Percentiles rank a stretch among this genome's conserved stretches.
These are phyloP conservation scores for Periconia sp. DNA, from an alignment of 2,329 filamentous ascomycete genomes.

Conservation along the genomic window DNA sequence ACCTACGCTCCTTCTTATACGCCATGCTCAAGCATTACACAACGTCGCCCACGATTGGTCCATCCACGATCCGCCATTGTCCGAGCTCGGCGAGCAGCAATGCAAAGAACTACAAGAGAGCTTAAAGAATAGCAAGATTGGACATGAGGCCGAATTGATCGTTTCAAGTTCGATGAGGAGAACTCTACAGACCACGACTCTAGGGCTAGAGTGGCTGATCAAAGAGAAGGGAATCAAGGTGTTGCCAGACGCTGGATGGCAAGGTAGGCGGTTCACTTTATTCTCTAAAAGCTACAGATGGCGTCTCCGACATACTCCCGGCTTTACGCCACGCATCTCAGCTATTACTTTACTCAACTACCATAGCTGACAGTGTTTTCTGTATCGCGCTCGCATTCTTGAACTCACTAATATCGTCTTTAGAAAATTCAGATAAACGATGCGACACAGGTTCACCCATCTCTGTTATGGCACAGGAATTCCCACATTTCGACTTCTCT, in stretches of 20 bases:
- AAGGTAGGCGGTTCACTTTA: slow-evolving; percentile 53
- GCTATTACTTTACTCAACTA: no score
- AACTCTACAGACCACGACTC: slow-evolving; percentile 68
- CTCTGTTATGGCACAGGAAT: slow-evolving; percentile 53
- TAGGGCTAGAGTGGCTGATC: slow-evolving; percentile 65
- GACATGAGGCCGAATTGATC: slow-evolving; percentile 59
- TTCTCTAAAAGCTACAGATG: neutral
- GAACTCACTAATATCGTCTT: neutral
- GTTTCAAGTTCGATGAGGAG: slow-evolving; percentile 70
- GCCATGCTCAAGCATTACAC: slow-evolving; percentile 54
- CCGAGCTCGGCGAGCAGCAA: slow-evolving; percentile 50
- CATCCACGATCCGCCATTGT: slow-evolving; percentile 50
- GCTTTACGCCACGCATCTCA: no score
- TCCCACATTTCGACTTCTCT: slow-evolving; percentile 64
- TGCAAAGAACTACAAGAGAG: slow-evolving; percentile 47
- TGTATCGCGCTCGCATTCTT: neutral
- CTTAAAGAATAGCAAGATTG: slow-evolving; percentile 44
- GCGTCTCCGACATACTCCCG: neutral
- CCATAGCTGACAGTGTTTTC: no score
- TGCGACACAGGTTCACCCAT: slow-evolving; percentile 67
- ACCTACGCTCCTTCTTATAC: slow-evolving; percentile 53
- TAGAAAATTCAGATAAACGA: slow-evolving; percentile 55
- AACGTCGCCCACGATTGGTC: slow-evolving; percentile 50
- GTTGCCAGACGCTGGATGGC: slow-evolving; percentile 67
- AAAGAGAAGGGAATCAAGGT: slow-evolving; percentile 55